Base-by-base conservation (phyloP, 176 grass and related monocot species). In the Oryza officinalis region DNA sequence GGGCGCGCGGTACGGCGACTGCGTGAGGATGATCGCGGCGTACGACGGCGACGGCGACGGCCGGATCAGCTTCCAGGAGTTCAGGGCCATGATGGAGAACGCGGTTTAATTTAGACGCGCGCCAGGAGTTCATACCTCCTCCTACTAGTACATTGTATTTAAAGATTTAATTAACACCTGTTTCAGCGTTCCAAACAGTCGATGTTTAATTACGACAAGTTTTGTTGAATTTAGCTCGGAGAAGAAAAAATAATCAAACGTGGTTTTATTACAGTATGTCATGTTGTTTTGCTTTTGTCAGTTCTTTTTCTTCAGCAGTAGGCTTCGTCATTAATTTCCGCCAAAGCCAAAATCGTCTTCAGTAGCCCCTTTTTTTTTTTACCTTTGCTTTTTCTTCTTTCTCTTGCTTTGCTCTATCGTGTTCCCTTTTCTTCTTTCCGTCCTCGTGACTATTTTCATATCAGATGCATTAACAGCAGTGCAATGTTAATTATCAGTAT, bases 21-120 rank as follows among this genome's bases (percentile, higher is more conserved):
- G 96, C 77, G 77, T 79, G 27, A 57, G 79, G 74, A 98, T 98
- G 92, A 86, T 98, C 35, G 78, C 79, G 4, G 87, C 84, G 27
- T 78, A 84, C 50, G 91, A 98, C 79, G 75, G 22, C 47, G 92
- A 93, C 76, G 89, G 80, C 40, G 92, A 89, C 69, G 90, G 87
- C 14, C 74, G 44, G 75, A 78, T 98, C 83, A 91, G 76, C 72
- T 93, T 95, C 78, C 64, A 12, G 0, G 92, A 95, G 72, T 98
- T 95, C 80, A 84, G 69, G 31, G 63, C 64, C 52, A 89, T 98
- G 87, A 84, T 98, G 91, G 92, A 95, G 68, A 79, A 80, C 72
- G 76, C 90, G 43, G 73, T 72, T 28, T 94, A 30, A 2, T 30
- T 30, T 37, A 81, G 59, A 57, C 49, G 15, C 27, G 10, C 2